Conservation (phyloP, 1,284 basidiomycete genomes). For the Boletus semigastroideus region DNA sequence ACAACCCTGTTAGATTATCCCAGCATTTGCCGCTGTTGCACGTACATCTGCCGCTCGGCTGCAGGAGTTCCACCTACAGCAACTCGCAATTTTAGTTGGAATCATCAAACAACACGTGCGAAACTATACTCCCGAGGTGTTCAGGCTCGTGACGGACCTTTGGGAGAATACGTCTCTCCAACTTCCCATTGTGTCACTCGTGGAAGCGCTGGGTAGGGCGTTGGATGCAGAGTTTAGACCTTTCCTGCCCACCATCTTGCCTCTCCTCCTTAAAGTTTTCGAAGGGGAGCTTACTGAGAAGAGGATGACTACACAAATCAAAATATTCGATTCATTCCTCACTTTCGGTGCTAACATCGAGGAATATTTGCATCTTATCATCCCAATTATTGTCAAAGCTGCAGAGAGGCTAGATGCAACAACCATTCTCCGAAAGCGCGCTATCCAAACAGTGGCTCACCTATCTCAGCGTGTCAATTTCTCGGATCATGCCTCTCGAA, state of each 20-base stretch:
- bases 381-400: constrained; percentile 91
- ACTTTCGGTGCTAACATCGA: constrained; percentile 97
- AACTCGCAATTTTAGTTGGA: constrained; percentile 92
- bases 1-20: constrained; percentile 76
- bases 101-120: constrained; percentile 99
- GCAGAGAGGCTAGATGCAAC: constrained; percentile 86
- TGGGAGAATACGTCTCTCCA: constrained; percentile 90
- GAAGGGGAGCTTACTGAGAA: constrained; percentile 85
- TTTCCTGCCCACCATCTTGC: constrained; percentile 91
- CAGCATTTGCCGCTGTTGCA: constrained; percentile 91
- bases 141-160: constrained; percentile 81
- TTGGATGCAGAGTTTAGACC: constrained; percentile 98
- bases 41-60: constrained; percentile 78
- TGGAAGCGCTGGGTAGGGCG: constrained; percentile 94
- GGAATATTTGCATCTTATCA: constrained; percentile 96
- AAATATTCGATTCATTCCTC: constrained; percentile 91
- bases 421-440: constrained; percentile 78
- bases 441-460: constrained; percentile 90
- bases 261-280: constrained; percentile 88
- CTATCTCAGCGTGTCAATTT: constrained; percentile 95
- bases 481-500: constrained; percentile 97
- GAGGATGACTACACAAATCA: constrained; percentile 77
- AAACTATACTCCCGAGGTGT: constrained; percentile 84
- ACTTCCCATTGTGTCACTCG: constrained; percentile 89
- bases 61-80: constrained; percentile 95